Evolutionary conservation across 1,284 basidiomycete genomes (phyloP).

Genomic region (Microbotryum violaceum): DNA sequence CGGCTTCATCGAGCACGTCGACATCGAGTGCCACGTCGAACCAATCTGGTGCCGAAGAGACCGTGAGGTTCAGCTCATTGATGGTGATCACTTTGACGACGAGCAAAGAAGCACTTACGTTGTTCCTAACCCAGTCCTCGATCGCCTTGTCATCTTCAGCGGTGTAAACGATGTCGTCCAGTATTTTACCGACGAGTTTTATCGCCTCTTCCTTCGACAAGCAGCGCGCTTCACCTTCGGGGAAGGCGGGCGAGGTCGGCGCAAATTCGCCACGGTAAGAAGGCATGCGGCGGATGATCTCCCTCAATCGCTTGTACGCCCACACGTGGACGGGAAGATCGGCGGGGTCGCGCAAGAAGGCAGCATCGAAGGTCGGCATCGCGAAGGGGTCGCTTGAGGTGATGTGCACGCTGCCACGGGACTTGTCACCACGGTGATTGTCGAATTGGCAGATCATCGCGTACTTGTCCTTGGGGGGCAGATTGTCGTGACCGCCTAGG

Average conservation of each 20-base stretch:
- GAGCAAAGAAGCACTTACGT: too few relatives aligned
- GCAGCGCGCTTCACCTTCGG: slow-evolving; percentile 45
- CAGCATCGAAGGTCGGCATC: slow-evolving; percentile 28
- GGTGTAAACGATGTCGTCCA: slow-evolving; percentile 51
- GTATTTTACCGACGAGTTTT: slow-evolving; percentile 42
- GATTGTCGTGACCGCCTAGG: slow-evolving; percentile 6
- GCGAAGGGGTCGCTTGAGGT: slow-evolving; percentile 27
- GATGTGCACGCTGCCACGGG: slow-evolving; percentile 34
- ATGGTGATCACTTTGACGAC: too few relatives aligned
- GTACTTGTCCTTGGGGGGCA: slow-evolving; percentile 5
- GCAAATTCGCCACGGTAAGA: slow-evolving; percentile 51
- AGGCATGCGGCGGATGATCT: slow-evolving; percentile 53
- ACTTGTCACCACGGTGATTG: slow-evolving; percentile 21
- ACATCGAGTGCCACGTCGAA: slow-evolving; percentile 36
- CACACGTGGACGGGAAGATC: slow-evolving; percentile 52
- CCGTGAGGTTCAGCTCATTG: too few relatives aligned
- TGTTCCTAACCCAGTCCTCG: slow-evolving; percentile 45
- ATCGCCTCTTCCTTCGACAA: slow-evolving; percentile 23
- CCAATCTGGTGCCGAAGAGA: slow-evolving; percentile 2
- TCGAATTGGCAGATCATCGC: slow-evolving; percentile 42
- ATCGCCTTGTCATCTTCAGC: slow-evolving; percentile 51
- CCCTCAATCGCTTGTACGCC: slow-evolving; percentile 52
- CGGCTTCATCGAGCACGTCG: slow-evolving; percentile 59
- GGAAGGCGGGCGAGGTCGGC: slow-evolving; percentile 45
- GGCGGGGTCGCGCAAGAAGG: slow-evolving; percentile 37